Percentiles rank a stretch among this genome's conserved stretches.
Evolutionary conservation across 1,284 basidiomycete genomes (phyloP).

Genomic region (Heliocybe sulcata): DNA sequence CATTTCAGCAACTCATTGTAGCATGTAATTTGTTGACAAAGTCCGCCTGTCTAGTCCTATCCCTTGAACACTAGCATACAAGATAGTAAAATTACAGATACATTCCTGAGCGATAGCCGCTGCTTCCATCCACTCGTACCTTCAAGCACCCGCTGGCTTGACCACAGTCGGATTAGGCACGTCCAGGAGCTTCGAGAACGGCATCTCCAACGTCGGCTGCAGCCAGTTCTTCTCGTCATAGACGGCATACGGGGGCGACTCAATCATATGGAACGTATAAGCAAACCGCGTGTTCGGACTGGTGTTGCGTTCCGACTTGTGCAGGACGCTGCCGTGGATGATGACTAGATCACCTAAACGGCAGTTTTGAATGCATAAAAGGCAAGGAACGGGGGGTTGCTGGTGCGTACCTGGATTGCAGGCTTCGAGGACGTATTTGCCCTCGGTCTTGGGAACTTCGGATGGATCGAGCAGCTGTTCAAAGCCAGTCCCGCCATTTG

Average conservation of each 20-base stretch:
- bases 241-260: constrained; percentile 51
- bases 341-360: constrained; percentile 77
- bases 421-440: constrained; percentile 62
- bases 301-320: constrained; percentile 81
- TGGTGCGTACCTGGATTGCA: constrained; percentile 63
- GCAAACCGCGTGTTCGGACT: constrained; percentile 74
- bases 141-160: constrained; percentile 11
- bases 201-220: constrained; percentile 77
- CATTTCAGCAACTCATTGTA: not conserved
- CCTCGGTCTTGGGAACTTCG: constrained; percentile 34
- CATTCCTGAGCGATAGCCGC: not conserved
- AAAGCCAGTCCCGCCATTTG: constrained; percentile 73
- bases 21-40: too few relatives aligned
- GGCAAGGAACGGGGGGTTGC: not conserved
- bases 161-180: constrained; percentile 19
- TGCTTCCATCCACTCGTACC: not conserved
- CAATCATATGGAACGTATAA: constrained; percentile 93
- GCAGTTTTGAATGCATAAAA: too few relatives aligned
- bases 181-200: constrained; percentile 70
- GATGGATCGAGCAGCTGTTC: constrained; percentile 44
- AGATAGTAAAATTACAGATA: too few relatives aligned
- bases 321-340: constrained; percentile 86
- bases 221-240: constrained; percentile 86
- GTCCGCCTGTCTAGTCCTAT: too few relatives aligned
- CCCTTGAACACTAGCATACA: too few relatives aligned